Percentiles rank a stretch among this genome's conserved stretches.
Conservation (phyloP, 1,284 basidiomycete species). For the Xerocomus minutiporus region DNA sequence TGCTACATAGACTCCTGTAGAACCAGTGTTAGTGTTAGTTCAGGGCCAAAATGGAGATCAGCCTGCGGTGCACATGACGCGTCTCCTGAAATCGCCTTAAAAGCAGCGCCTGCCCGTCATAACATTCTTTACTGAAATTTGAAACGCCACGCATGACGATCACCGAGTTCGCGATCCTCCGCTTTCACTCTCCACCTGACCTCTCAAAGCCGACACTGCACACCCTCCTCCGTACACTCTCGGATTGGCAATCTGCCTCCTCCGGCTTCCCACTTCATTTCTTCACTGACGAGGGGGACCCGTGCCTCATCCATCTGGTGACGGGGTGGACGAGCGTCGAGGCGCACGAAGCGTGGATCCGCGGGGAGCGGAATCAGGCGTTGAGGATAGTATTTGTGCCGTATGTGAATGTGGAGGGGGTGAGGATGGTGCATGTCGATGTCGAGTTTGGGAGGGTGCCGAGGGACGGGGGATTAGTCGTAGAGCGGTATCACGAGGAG, state of each 20-base stretch:
- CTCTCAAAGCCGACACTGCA: neutral
- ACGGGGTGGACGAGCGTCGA: neutral
- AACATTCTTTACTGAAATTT: too few relatives aligned
- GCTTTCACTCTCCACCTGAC: neutral
- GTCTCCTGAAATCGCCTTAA: too few relatives aligned
- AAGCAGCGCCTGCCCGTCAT: too few relatives aligned
- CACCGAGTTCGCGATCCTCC: neutral
- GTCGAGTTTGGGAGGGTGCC: neutral
- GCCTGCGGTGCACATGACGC: too few relatives aligned
- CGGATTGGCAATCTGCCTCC: neutral
- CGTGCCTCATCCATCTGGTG: neutral
- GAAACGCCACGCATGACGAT: neutral
- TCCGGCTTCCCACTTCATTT: neutral
- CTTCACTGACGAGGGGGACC: neutral
- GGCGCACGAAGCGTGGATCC: neutral
- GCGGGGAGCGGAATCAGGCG: neutral
- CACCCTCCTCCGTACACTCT: neutral
- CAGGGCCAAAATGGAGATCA: neutral
- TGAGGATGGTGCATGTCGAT: neutral
- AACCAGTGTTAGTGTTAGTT: neutral
- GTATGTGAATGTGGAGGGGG: neutral
- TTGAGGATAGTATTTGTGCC: neutral
- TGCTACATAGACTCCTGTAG: conserved; percentile 5
- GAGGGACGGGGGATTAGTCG: neutral
- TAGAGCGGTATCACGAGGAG: neutral